These are phyloP conservation scores for Phytophthora pseudosyringae DNA, from an alignment of 352 stramenopile species.

Conservation along the genomic window DNA sequence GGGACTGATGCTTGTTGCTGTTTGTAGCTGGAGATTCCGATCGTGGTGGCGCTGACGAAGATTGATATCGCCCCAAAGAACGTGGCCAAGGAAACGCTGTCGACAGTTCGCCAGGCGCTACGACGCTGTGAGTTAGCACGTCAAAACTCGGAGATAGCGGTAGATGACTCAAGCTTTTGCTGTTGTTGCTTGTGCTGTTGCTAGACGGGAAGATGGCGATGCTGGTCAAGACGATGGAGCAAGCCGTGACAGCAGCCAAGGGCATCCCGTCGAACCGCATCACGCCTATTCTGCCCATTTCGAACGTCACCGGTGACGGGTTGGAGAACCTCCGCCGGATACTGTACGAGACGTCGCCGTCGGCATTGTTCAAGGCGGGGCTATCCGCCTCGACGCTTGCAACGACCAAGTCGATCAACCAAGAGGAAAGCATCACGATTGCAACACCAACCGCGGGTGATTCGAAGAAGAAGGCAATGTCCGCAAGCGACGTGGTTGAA, in stretches of 20 bases:
- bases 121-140: conserved; percentile 60
- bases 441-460: conserved; percentile 13
- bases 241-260: conserved; percentile 89
- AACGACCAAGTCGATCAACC: conserved; percentile 66
- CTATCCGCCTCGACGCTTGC: conserved; percentile 63
- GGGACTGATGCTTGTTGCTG: not conserved
- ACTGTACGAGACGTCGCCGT: conserved; percentile 71
- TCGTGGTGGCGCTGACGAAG: conserved; percentile 95
- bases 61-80: conserved; percentile 95
- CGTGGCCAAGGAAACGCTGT: conserved; percentile 92
- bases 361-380: conserved; percentile 77
- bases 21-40: conserved; percentile 87
- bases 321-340: conserved; percentile 79
- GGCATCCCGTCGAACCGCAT: conserved; percentile 92
- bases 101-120: conserved; percentile 89
- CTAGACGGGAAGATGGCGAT: conserved; percentile 93
- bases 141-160: not conserved
- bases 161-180: conserved; percentile 3
- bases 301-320: conserved; percentile 97
- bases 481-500: conserved; percentile 62
- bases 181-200: not conserved
- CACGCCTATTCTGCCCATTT: conserved; percentile 97
- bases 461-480: conserved; percentile 24
- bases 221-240: conserved; percentile 89
- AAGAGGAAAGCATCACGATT: conserved; percentile 44